Evolutionary conservation across 306 rosid species (phyloP).

Genomic region (Styphnolobium japonicum): DNA sequence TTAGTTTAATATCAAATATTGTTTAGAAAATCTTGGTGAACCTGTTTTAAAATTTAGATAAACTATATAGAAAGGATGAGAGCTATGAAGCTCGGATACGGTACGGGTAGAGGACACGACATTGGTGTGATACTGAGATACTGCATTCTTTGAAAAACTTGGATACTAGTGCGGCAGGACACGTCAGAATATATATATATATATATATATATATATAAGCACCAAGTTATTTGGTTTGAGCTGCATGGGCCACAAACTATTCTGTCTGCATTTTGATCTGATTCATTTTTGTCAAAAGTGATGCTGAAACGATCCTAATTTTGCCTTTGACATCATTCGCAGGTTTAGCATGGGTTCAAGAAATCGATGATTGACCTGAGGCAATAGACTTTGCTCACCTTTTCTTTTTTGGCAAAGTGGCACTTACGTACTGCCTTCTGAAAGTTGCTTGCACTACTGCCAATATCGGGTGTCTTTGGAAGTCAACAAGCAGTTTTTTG

Average conservation of each 20-base stretch:
- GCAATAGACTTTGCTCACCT: background rate
- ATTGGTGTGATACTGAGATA: too few relatives aligned
- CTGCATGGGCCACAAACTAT: too few relatives aligned
- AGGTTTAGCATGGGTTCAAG: slow-evolving; percentile 95
- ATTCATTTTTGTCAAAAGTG: background rate
- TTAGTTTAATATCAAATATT: background rate
- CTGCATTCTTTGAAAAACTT: too few relatives aligned
- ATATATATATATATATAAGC: too few relatives aligned
- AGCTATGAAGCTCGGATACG: too few relatives aligned
- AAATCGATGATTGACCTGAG: slow-evolving; percentile 61
- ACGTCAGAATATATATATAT: too few relatives aligned
- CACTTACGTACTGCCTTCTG: slow-evolving; percentile 19
- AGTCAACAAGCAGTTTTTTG: slow-evolving; percentile 24
- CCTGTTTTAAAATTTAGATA: background rate
- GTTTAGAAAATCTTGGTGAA: too few relatives aligned
- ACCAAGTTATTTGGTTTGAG: too few relatives aligned
- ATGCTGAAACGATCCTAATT: slow-evolving; percentile 20
- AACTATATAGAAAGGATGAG: too few relatives aligned
- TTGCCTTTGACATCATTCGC: slow-evolving; percentile 25
- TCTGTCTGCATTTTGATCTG: slow-evolving; percentile 15
- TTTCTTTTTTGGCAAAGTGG: slow-evolving; percentile 13
- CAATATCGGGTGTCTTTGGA: slow-evolving; percentile 24
- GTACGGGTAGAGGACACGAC: too few relatives aligned
- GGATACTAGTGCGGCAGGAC: too few relatives aligned
- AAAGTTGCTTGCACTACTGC: slow-evolving; percentile 17